These are phyloP conservation scores for Lunasporangiospora selenospora DNA, from an alignment of 192 early-diverging fungal genomes.

Conservation along the genomic window DNA sequence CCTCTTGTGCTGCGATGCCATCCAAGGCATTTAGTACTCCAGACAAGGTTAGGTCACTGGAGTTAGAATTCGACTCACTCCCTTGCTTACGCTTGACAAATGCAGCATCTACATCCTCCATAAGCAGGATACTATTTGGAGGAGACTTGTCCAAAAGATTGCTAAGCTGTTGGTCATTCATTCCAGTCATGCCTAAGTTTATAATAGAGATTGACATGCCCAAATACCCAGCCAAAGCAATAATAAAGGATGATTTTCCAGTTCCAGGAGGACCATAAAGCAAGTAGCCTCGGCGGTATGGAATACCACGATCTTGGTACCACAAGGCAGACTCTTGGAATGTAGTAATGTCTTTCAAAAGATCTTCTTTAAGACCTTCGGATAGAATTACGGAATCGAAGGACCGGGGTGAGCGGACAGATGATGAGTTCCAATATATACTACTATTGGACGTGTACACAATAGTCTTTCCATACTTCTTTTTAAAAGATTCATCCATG, in stretches of 20 bases:
- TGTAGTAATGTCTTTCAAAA: constrained; percentile 51
- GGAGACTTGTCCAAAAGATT: constrained; percentile 50
- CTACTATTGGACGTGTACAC: constrained; percentile 45
- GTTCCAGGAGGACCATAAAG: constrained; percentile 63
- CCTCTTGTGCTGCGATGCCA: constrained; percentile 59
- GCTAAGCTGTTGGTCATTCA: constrained; percentile 52
- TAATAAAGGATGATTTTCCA: constrained; percentile 59
- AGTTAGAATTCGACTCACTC: constrained; percentile 9
- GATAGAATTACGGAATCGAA: constrained; percentile 55
- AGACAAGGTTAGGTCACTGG: constrained; percentile 50
- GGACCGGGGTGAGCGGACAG: constrained; percentile 42
- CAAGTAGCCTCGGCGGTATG: constrained; percentile 60
- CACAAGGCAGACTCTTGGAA: constrained; percentile 54
- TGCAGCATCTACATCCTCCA: constrained; percentile 58
- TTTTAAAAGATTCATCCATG: constrained; percentile 47
- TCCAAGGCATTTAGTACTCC: constrained; percentile 60
- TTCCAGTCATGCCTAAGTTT: constrained; percentile 49
- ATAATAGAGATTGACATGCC: constrained; percentile 58
- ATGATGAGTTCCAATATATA: constrained; percentile 37
- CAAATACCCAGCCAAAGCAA: constrained; percentile 59
- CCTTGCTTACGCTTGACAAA: constrained; percentile 30
- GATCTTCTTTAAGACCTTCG: constrained; percentile 52
- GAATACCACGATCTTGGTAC: constrained; percentile 59
- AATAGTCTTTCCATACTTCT: constrained; percentile 47
- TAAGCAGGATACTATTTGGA: constrained; percentile 56